Percentiles rank a stretch among this genome's conserved stretches.
These are phyloP conservation scores for Pythium guiyangense DNA, from an alignment of 352 stramenopile species.

Conservation along the genomic window DNA sequence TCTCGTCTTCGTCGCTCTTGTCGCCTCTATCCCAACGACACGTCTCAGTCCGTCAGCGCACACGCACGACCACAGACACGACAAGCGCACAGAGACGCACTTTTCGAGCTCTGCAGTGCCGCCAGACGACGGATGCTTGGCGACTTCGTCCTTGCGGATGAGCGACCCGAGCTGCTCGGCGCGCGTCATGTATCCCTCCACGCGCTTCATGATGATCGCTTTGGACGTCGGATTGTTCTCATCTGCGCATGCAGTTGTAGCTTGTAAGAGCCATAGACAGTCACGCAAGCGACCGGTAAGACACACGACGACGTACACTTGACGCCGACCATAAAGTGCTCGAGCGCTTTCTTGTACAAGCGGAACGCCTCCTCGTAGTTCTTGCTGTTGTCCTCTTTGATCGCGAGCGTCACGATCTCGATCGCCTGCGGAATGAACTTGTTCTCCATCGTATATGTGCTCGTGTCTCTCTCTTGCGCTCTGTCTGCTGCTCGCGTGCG, in stretches of 20 bases:
- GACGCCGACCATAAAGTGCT: constrained; percentile 88
- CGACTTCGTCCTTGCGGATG: constrained; percentile 55
- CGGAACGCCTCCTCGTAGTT: constrained; percentile 86
- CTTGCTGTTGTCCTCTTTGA: constrained; percentile 87
- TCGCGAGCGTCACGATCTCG: constrained; percentile 83
- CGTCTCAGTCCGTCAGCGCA: neutral
- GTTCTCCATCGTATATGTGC: constrained; percentile 67
- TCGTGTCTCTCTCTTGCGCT: too few relatives aligned
- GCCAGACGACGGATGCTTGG: constrained; percentile 51
- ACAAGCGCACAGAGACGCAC: constrained; percentile 21
- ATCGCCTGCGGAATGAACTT: constrained; percentile 90
- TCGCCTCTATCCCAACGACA: constrained; percentile 41
- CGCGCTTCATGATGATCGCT: constrained; percentile 89
- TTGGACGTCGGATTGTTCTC: constrained; percentile 90
- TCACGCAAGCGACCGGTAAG: neutral
- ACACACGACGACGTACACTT: constrained; percentile 60
- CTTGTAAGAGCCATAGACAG: neutral
- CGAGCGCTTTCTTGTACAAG: constrained; percentile 87
- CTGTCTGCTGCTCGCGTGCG: neutral
- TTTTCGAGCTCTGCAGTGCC: constrained; percentile 70
- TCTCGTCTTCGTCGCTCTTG: constrained; percentile 87
- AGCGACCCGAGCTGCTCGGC: constrained; percentile 84
- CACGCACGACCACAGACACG: neutral
- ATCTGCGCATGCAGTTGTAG: constrained; percentile 29
- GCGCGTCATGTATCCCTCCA: constrained; percentile 88